These are phyloP conservation scores for Cochlearia excelsa DNA, from an alignment of 345 rosid species.

Conservation along the genomic window DNA sequence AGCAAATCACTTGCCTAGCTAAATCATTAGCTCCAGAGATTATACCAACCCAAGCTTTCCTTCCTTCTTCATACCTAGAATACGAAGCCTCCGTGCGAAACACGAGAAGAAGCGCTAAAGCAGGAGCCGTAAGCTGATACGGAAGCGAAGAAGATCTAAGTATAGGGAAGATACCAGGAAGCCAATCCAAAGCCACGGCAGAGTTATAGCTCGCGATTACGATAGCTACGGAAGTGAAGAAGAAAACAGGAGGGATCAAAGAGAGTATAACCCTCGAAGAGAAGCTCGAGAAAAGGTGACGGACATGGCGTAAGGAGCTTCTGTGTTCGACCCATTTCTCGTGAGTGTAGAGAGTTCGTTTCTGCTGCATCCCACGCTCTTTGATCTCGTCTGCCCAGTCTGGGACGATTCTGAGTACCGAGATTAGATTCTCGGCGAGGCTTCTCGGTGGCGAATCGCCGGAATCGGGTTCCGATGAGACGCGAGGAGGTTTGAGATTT, in stretches of 20 bases:
- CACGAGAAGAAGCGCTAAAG: constrained; percentile 82
- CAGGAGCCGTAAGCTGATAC: constrained; percentile 84
- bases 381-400: constrained; percentile 82
- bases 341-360: constrained; percentile 73
- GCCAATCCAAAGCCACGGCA: constrained; percentile 51
- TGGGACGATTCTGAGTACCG: constrained; percentile 65
- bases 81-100: constrained; percentile 95
- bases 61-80: constrained; percentile 82
- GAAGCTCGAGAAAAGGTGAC: constrained; percentile 66
- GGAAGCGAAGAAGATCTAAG: constrained; percentile 80
- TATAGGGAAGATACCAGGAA: constrained; percentile 66
- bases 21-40: constrained; percentile 71
- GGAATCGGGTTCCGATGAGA: constrained; percentile 32
- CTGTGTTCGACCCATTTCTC: constrained; percentile 80
- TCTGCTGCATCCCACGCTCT: constrained; percentile 76
- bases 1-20: constrained; percentile 57
- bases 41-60: constrained; percentile 77
- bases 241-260: constrained; percentile 73
- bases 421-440: constrained; percentile 37
- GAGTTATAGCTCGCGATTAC: constrained; percentile 64
- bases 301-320: constrained; percentile 79
- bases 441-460: constrained; percentile 16
- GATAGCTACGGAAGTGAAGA: constrained; percentile 64
- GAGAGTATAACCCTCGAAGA: constrained; percentile 85
- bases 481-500: constrained; percentile 32